Conservation (phyloP, 176 grass and related monocot genomes). For the Oryza nivara region DNA sequence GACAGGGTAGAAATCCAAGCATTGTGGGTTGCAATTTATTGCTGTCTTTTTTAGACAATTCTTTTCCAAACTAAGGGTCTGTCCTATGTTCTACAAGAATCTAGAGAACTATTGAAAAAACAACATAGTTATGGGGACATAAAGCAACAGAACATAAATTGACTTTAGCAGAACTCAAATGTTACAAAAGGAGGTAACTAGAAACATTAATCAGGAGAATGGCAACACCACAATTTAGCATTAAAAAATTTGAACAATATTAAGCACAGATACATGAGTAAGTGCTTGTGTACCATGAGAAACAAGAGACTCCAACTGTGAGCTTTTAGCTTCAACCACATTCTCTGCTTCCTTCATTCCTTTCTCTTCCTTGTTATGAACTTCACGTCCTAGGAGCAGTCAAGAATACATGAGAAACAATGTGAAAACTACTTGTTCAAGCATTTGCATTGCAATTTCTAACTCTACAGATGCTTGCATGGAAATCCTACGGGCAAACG, state of each 20-base stretch:
- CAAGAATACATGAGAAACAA: slow-evolving; percentile 24
- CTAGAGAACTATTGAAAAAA: not conserved
- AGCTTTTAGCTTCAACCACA: slow-evolving; percentile 1
- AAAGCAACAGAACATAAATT: not conserved
- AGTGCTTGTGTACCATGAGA: slow-evolving; percentile 40
- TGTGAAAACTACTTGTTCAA: slow-evolving; percentile 1
- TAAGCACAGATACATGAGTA: not conserved
- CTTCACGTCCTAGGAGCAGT: slow-evolving; percentile 37
- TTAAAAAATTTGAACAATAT: slow-evolving; percentile 7
- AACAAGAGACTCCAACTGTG: slow-evolving; percentile 37
- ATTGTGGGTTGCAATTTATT: not conserved
- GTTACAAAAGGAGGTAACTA: not conserved
- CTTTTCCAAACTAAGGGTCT: not conserved
- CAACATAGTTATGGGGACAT: not conserved
- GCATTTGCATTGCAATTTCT: not conserved
- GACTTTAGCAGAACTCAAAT: not conserved
- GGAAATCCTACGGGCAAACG: not conserved
- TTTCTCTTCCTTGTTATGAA: slow-evolving; percentile 45
- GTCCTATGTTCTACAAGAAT: not conserved
- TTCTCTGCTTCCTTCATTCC: slow-evolving; percentile 43
- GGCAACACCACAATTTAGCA: not conserved
- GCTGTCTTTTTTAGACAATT: not conserved
- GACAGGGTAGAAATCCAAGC: slow-evolving; percentile 9
- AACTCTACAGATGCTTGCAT: not conserved
- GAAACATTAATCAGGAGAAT: slow-evolving; percentile 37